Conservation (phyloP, 2,329 filamentous ascomycete species). For the Clathrospora elynae region DNA sequence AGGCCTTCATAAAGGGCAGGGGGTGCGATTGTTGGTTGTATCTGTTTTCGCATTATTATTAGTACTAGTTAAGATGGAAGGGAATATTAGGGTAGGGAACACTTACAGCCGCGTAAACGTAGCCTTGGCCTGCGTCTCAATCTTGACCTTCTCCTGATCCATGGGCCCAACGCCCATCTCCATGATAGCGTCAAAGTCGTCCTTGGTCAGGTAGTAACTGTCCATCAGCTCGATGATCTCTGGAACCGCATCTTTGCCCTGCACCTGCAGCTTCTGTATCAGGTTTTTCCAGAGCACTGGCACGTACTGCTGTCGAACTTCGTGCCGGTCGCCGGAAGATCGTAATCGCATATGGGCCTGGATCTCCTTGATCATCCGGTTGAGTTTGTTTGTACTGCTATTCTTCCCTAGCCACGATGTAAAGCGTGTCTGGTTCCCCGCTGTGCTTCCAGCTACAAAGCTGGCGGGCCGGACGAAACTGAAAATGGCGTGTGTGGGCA, state of each 20-base stretch:
- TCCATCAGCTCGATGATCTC: conserved; percentile 96
- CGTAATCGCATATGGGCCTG: conserved; percentile 95
- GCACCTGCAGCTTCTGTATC: conserved; percentile 71
- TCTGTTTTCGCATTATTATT: conserved; percentile 53
- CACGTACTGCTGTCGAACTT: conserved; percentile 92
- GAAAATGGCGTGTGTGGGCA: conserved; percentile 95
- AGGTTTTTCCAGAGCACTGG: conserved; percentile 84
- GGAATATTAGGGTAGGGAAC: not conserved
- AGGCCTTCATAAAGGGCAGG: conserved; percentile 94
- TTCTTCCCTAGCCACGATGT: conserved; percentile 95
- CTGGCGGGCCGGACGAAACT: conserved; percentile 92
- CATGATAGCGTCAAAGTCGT: conserved; percentile 91
- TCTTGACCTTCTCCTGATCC: conserved; percentile 72
- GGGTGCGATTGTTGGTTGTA: conserved; percentile 89
- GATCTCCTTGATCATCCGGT: conserved; percentile 85
- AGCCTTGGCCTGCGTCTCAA: conserved; percentile 84
- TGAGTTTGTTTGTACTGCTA: conserved; percentile 76
- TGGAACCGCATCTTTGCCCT: conserved; percentile 81
- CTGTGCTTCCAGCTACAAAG: conserved; percentile 79
- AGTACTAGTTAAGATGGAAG: not conserved
- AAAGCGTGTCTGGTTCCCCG: conserved; percentile 70
- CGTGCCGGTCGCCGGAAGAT: conserved; percentile 87
- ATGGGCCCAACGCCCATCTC: conserved; percentile 90
- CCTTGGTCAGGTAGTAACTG: conserved; percentile 90
- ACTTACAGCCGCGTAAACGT: conserved; percentile 87